Percentiles rank a stretch among this genome's conserved stretches.
Conservation (phyloP, 805 yeast species). For the Cyberlindnera veronae region DNA sequence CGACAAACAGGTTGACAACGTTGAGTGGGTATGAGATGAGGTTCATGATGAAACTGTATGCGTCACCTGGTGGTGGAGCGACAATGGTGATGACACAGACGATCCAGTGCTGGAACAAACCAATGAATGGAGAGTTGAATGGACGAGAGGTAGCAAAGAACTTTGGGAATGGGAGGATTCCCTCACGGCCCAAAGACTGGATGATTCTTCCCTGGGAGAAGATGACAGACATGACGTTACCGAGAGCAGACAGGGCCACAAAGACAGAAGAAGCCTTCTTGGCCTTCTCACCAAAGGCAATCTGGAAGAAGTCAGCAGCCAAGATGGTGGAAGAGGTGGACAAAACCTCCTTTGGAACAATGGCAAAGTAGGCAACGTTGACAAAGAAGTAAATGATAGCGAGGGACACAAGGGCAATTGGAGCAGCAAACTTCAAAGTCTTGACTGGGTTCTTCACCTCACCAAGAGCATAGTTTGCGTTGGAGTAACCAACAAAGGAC, state of each 20-base stretch:
- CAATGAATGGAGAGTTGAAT: conserved; percentile 68
- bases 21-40: conserved; percentile 80
- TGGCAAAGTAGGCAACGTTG: conserved; percentile 78
- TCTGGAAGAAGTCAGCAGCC: conserved; percentile 72
- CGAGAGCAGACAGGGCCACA: conserved; percentile 78
- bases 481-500: conserved; percentile 82
- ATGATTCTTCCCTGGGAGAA: conserved; percentile 80
- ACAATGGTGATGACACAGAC: conserved; percentile 69
- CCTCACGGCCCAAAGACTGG: conserved; percentile 81
- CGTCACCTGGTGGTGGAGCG: conserved; percentile 87
- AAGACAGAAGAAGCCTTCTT: conserved; percentile 73
- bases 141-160: conserved; percentile 72
- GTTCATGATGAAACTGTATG: conserved; percentile 76
- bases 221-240: conserved; percentile 77
- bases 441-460: conserved; percentile 72
- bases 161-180: conserved; percentile 68
- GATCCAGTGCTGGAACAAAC: conserved; percentile 72
- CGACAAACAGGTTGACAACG: conserved; percentile 64
- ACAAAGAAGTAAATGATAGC: conserved; percentile 70
- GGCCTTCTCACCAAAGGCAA: conserved; percentile 66
- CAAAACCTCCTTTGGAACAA: conserved; percentile 65
- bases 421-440: conserved; percentile 71
- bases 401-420: conserved; percentile 59
- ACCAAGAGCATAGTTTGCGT: conserved; percentile 78
- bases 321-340: conserved; percentile 61